A percentile compares a stretch with the other conserved stretches of the same genome.
phyloP scores from a whole-genome alignment of 768 basidiomycete species.

The Lactarius hengduanensis region DNA sequence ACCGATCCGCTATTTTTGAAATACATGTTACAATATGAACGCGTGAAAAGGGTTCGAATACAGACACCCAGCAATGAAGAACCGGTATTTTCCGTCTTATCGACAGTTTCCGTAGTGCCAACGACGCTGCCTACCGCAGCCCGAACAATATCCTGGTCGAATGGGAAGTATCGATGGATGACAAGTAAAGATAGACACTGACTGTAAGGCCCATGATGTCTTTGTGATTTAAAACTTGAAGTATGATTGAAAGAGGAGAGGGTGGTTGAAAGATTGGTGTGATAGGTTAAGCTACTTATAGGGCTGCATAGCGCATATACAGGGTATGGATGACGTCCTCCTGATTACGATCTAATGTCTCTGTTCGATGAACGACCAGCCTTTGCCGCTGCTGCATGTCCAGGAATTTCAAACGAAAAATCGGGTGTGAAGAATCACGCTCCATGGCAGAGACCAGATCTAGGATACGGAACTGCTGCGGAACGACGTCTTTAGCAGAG shows the following conservation, averaged over 20 bases:
- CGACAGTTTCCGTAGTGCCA: neutral
- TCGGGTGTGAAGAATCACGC: neutral
- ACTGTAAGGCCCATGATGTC: conserved; percentile 9
- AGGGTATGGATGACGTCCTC: neutral
- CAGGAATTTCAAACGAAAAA: neutral
- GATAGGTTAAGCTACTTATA: conserved; percentile 13
- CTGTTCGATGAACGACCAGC: neutral
- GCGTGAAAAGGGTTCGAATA: neutral
- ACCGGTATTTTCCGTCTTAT: neutral
- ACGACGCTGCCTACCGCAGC: neutral
- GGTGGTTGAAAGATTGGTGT: neutral
- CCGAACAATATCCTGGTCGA: neutral
- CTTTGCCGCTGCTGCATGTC: neutral
- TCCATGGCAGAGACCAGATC: neutral
- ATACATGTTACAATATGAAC: neutral
- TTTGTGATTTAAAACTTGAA: neutral
- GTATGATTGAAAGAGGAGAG: neutral
- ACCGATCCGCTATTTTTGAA: conserved; percentile 3
- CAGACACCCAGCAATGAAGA: neutral
- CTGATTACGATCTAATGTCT: neutral
- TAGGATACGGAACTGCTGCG: neutral
- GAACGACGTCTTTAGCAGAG: neutral
- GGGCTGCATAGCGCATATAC: neutral
- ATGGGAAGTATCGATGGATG: neutral
- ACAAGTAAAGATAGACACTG: neutral